Percentiles rank a stretch among this genome's conserved stretches.
Evolutionary conservation across 495 filamentous ascomycete genomes (phyloP).

Genomic region (Aspergillus incahuasiensis): DNA sequence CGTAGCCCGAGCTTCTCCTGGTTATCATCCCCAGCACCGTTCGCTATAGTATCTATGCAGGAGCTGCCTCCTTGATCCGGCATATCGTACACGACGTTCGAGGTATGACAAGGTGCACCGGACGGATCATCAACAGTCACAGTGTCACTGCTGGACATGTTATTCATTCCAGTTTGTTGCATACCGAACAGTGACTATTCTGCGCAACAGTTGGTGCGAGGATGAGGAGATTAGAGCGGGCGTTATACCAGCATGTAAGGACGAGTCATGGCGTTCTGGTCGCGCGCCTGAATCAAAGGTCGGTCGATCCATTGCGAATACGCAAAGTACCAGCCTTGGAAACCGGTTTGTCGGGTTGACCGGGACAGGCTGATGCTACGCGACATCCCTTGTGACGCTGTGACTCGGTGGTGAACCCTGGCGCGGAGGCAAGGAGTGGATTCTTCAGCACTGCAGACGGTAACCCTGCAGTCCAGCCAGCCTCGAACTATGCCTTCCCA

Average conservation of each 20-base stretch:
- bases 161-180: neutral
- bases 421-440: conserved; percentile 2
- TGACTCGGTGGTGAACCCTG: neutral
- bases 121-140: neutral
- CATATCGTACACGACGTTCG: conserved; percentile 1
- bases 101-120: neutral
- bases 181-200: neutral
- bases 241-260: neutral
- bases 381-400: neutral
- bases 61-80: conserved; percentile 10
- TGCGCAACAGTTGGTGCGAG: neutral
- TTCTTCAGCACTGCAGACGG: neutral
- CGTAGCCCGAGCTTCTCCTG: conserved; percentile 19
- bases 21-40: neutral
- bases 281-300: neutral
- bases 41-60: neutral
- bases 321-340: no score
- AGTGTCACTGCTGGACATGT: conserved; percentile 4
- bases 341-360: neutral
- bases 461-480: neutral
- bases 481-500: neutral
- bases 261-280: neutral
- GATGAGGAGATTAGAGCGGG: neutral
- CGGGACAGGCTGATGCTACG: neutral
- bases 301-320: neutral